Conservation (phyloP, 345 rosid genomes). For the Brassica carinata region DNA sequence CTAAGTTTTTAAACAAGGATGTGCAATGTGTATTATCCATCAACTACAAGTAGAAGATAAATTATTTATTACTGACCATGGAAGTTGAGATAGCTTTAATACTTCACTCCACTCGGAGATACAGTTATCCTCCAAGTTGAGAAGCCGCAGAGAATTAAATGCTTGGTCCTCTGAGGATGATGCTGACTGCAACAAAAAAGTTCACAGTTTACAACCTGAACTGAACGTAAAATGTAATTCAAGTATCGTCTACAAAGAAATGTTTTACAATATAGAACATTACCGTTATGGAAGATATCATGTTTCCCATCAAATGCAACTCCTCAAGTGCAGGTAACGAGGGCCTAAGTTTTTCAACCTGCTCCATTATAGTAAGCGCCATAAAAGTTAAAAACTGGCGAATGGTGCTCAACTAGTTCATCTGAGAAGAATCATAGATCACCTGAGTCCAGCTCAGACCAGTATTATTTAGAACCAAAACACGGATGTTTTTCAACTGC, state of each 20-base stretch:
- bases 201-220: neutral
- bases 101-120: slow-evolving; percentile 84
- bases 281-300: slow-evolving; percentile 61
- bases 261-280: neutral
- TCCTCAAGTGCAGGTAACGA: slow-evolving; percentile 80
- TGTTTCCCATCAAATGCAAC: slow-evolving; percentile 89
- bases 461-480: slow-evolving; percentile 73
- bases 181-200: slow-evolving; percentile 44
- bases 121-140: slow-evolving; percentile 86
- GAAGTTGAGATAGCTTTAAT: slow-evolving; percentile 68
- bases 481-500: slow-evolving; percentile 55
- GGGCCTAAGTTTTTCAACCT: slow-evolving; percentile 72
- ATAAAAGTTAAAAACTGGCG: slow-evolving; percentile 1
- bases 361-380: slow-evolving; percentile 23
- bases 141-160: slow-evolving; percentile 68
- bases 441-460: slow-evolving; percentile 83
- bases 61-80: slow-evolving; percentile 53
- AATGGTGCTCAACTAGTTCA: neutral
- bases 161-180: slow-evolving; percentile 54
- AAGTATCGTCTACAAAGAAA: neutral
- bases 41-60: neutral
- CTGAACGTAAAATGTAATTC: neutral
- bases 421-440: slow-evolving; percentile 12
- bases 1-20: neutral
- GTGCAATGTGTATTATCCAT: neutral